Evolutionary conservation across 2,329 filamentous ascomycete species (phyloP).

Genomic region (Hirsutella minnesotensis): DNA sequence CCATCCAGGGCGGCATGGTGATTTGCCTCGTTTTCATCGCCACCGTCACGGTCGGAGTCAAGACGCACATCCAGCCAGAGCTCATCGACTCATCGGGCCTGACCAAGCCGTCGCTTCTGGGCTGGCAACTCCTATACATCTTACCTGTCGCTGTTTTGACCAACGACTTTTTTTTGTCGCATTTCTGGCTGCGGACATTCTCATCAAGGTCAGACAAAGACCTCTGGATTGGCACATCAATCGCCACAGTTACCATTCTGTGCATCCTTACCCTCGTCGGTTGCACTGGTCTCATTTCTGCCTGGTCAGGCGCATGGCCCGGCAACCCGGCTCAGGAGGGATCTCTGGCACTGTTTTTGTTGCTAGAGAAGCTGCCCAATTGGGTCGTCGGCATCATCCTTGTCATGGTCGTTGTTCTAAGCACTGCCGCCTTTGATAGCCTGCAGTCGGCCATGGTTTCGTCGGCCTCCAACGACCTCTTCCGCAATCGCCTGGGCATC

Average conservation of each 20-base stretch:
- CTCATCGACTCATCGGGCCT: constrained; percentile 59
- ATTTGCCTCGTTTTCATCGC: constrained; percentile 63
- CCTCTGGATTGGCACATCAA: constrained; percentile 60
- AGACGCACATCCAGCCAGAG: constrained; percentile 58
- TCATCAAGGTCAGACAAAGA: constrained; percentile 69
- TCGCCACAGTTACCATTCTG: constrained; percentile 53
- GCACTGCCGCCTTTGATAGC: constrained; percentile 68
- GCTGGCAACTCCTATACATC: constrained; percentile 81
- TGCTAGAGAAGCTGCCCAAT: constrained; percentile 58
- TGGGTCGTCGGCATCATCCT: constrained; percentile 79
- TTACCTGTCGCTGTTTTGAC: constrained; percentile 69
- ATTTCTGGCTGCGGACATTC: constrained; percentile 77
- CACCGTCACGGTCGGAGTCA: constrained; percentile 64
- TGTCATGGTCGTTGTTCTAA: constrained; percentile 68
- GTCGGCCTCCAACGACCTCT: constrained; percentile 74
- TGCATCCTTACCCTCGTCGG: constrained; percentile 64
- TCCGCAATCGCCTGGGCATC: constrained; percentile 68
- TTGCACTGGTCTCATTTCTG: constrained; percentile 60
- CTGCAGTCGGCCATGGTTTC: constrained; percentile 77
- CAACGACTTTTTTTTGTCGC: constrained; percentile 79
- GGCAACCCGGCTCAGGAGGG: constrained; percentile 45
- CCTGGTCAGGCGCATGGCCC: constrained; percentile 63
- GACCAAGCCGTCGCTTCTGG: constrained; percentile 56
- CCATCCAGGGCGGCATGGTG: constrained; percentile 71
- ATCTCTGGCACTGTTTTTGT: constrained; percentile 63